Conservation (phyloP, 1,139 yeast genomes). For the Zygotorulaspora mrakii region DNA sequence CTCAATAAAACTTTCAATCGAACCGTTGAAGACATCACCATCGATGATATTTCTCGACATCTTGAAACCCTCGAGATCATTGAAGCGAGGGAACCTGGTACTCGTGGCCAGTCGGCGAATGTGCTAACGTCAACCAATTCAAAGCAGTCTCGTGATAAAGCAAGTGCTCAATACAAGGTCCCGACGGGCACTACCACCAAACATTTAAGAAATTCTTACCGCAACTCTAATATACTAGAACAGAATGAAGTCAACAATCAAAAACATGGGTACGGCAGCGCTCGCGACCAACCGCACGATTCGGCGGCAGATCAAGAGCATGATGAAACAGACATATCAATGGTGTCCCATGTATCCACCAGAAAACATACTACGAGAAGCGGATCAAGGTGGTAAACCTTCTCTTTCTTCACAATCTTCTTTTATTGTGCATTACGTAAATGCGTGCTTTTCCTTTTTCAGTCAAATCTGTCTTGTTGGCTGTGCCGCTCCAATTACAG, state of each 20-base stretch:
- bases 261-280: neutral
- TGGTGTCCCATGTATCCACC: slow-evolving; percentile 36
- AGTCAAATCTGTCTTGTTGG: neutral
- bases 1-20: slow-evolving; percentile 38
- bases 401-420: no score
- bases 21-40: slow-evolving; percentile 39
- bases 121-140: slow-evolving; percentile 6
- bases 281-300: slow-evolving; percentile 8
- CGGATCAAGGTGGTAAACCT: slow-evolving; percentile 33
- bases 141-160: slow-evolving; percentile 9
- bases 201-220: slow-evolving; percentile 22
- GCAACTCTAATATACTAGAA: slow-evolving; percentile 21
- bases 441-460: neutral
- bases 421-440: no score
- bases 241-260: slow-evolving; percentile 9
- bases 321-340: slow-evolving; percentile 37
- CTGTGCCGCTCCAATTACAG: neutral
- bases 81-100: slow-evolving; percentile 21
- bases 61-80: slow-evolving; percentile 36
- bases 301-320: slow-evolving; percentile 17
- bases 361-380: slow-evolving; percentile 33
- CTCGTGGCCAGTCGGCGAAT: slow-evolving; percentile 1
- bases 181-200: slow-evolving; percentile 32
- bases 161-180: slow-evolving; percentile 27
- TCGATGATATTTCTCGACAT: slow-evolving; percentile 38